Conservation (phyloP, 2,329 filamentous ascomycete species). For the Onygena corvina region DNA sequence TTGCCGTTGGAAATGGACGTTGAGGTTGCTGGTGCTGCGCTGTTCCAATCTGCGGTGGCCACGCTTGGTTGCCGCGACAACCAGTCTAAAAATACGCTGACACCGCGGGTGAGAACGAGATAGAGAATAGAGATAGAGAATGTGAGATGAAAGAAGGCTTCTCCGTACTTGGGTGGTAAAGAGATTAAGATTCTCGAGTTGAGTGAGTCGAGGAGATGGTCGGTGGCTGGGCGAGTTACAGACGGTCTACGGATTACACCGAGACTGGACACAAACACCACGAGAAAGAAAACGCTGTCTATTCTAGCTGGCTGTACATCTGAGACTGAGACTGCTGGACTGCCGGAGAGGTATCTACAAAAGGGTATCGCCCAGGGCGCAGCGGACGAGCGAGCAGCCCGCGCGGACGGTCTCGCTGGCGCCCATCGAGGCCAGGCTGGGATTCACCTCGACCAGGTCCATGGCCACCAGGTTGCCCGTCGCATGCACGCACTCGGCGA, state of each 20-base stretch:
- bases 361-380: slow-evolving; percentile 81
- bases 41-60: slow-evolving; percentile 7
- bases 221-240: background rate
- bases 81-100: no score
- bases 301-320: background rate
- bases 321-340: background rate
- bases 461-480: slow-evolving; percentile 67
- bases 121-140: no score
- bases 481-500: slow-evolving; percentile 75
- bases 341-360: slow-evolving; percentile 42
- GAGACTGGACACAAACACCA: no score
- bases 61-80: no score
- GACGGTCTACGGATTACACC: background rate
- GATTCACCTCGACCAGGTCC: slow-evolving; percentile 75
- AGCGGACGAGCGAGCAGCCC: slow-evolving; percentile 81
- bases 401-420: slow-evolving; percentile 79
- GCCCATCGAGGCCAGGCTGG: slow-evolving; percentile 54
- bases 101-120: no score
- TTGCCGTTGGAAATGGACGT: background rate
- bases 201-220: no score
- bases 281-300: background rate
- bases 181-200: no score
- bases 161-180: no score
- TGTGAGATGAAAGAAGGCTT: no score
- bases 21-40: background rate